Evolutionary conservation across 805 yeast genomes (phyloP).

Genomic region (Barnettozyma sucrosica): DNA sequence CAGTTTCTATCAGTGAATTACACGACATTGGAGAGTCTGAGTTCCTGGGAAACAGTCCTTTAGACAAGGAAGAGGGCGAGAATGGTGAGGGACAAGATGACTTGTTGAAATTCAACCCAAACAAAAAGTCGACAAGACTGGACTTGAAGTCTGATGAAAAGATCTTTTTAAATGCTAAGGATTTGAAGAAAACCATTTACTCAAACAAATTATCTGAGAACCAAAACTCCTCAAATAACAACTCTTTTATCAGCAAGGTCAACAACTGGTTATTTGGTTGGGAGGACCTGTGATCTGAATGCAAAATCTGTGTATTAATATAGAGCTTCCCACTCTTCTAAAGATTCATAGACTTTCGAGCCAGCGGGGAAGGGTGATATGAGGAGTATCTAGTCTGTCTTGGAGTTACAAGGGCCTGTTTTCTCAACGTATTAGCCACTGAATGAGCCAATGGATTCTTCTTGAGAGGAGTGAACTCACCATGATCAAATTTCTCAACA

Average conservation of each 20-base stretch:
- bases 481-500: constrained; percentile 28
- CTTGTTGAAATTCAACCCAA: constrained; percentile 15
- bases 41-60: constrained; percentile 11
- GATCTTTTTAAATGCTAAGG: constrained; percentile 29
- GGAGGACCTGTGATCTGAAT: constrained; percentile 36
- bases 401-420: constrained; percentile 14
- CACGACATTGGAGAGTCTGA: constrained; percentile 44
- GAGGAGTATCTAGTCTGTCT: constrained; percentile 8
- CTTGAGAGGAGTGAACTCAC: constrained; percentile 27
- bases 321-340: neutral
- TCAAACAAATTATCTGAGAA: constrained; percentile 19
- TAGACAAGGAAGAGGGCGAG: constrained; percentile 9
- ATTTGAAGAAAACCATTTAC: constrained; percentile 15
- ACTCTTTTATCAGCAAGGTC: constrained; percentile 28
- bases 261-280: constrained; percentile 51
- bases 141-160: constrained; percentile 38
- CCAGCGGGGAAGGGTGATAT: constrained; percentile 23
- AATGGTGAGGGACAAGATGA: constrained; percentile 13
- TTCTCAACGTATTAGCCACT: constrained; percentile 6
- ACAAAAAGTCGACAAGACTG: constrained; percentile 24
- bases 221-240: constrained; percentile 12
- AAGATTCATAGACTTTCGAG: constrained; percentile 11
- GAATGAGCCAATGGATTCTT: constrained; percentile 11
- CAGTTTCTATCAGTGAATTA: constrained; percentile 34
- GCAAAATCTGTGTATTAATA: neutral